Conservation (phyloP, 257 asterid genomes). For the Asclepias syriaca region DNA sequence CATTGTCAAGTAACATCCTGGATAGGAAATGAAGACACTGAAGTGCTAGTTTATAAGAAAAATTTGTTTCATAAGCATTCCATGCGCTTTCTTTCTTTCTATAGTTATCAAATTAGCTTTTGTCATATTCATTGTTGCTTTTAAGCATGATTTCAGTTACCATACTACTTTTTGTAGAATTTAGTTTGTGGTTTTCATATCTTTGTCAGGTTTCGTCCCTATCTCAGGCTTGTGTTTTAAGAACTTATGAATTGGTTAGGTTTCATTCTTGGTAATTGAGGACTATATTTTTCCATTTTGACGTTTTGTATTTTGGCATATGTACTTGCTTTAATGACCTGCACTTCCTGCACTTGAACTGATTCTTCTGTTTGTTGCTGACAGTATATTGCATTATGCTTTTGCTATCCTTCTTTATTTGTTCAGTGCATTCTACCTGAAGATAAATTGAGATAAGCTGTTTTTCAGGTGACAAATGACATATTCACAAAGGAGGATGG, state of each 20-base stretch:
- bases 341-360: neutral
- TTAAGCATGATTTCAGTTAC: neutral
- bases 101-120: too few species aligned
- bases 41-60: neutral
- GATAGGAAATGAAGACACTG: neutral
- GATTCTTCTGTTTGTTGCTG: neutral
- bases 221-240: neutral
- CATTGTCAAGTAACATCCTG: neutral
- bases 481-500: slow-evolving; percentile 98
- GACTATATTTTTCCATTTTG: neutral
- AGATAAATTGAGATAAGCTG: neutral
- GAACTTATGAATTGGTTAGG: neutral
- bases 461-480: slow-evolving; percentile 79
- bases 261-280: neutral
- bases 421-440: neutral
- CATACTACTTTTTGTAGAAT: neutral
- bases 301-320: neutral
- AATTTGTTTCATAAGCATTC: neutral
- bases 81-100: neutral
- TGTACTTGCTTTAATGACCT: neutral
- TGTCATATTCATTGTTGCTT: neutral
- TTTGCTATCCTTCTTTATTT: neutral
- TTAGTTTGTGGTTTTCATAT: neutral
- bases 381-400: neutral
- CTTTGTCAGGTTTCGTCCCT: neutral